Conservation (phyloP, 139 green algal genomes). For the Mesostigma viride region DNA sequence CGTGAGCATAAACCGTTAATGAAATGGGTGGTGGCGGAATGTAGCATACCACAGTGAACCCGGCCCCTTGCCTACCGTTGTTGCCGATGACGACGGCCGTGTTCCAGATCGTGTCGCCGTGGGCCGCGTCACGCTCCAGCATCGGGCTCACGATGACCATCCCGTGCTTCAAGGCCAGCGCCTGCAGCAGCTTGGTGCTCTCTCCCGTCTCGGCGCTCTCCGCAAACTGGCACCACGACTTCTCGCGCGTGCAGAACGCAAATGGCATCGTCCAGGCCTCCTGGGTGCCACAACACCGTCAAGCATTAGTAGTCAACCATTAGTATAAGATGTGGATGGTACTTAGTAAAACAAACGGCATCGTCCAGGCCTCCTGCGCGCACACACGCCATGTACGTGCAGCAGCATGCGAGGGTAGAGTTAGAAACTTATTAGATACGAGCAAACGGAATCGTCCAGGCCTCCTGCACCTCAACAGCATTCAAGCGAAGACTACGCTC, state of each 20-base stretch:
- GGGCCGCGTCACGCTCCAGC: constrained; percentile 48
- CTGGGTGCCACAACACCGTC: neutral
- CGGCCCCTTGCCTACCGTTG: too few relatives aligned
- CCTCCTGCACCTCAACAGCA: too few relatives aligned
- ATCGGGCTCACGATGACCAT: constrained; percentile 90
- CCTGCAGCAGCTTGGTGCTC: constrained; percentile 28
- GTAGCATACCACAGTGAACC: too few relatives aligned
- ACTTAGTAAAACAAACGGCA: constrained; percentile 96
- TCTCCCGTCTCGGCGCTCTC: constrained; percentile 49
- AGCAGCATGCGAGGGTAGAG: too few relatives aligned
- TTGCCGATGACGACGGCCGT: constrained; percentile 91
- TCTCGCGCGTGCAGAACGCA: constrained; percentile 91
- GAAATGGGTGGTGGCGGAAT: too few relatives aligned
- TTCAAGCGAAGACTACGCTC: too few relatives aligned
- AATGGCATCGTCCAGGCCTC: constrained; percentile 92
- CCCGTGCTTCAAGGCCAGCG: constrained; percentile 41
- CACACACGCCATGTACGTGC: too few relatives aligned
- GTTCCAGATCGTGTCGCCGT: constrained; percentile 89
- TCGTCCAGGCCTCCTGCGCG: constrained; percentile 66
- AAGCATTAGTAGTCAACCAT: too few relatives aligned
- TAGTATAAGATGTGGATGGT: too few relatives aligned
- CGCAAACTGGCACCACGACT: constrained; percentile 84
- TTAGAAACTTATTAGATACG: too few relatives aligned
- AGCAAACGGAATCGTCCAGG: too few relatives aligned
- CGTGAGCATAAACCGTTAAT: too few relatives aligned